Evolutionary conservation across 2,329 filamentous ascomycete species (phyloP), one percentile per base, ranked within the genome.

Genomic region (Purpureocillium lavendulum): DNA sequence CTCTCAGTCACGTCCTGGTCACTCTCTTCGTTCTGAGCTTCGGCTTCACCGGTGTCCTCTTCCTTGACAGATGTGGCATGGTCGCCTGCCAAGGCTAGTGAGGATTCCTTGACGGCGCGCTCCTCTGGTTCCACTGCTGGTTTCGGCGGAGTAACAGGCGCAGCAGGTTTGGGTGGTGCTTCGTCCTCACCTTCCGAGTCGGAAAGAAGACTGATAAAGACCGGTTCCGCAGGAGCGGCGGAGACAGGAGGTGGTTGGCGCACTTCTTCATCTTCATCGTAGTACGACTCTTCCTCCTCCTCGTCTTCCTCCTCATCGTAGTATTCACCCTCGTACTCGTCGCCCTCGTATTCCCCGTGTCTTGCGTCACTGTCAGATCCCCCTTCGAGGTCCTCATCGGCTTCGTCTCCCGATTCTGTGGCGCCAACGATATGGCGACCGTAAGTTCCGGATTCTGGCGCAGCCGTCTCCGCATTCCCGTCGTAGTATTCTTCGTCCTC

Each of bases 181-280:
- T 65, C 57, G 33, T 62, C 58, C 26, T 70, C 62, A 38, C 66
- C 63, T 34, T 70, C 67, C 2, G 64, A 67, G 41, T 71, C 66
- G 1, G 69, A 70, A 4, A 72, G 53, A 9, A 73, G 48, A 39
- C 62, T 62, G 42, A 73, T 73, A 14, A 71, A 59, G 4, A 71
- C 59, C 2, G 66, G 65, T 7, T 57, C 53, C 7, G 29, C n/a
- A 6, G 29, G 29, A 13, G 29, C 29, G 29, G 29, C 29, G 11
- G 29, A 10, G 5, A 10, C 21, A 26, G 21, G 21, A 6, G 21
- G 21, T 10, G 21, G 21, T 10, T 5, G 21, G 21, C n/a, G n/a
- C n/a, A 10, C 36, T n/a, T 50, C 42, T 21, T 47, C 43, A n/a
- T 45, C 49, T 4, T 45, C 42, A 8, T 50, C 44, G 8, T 46